Evolutionary conservation across 78 protist genomes (phyloP).

Genomic region (Trichosphaerium sp.): DNA sequence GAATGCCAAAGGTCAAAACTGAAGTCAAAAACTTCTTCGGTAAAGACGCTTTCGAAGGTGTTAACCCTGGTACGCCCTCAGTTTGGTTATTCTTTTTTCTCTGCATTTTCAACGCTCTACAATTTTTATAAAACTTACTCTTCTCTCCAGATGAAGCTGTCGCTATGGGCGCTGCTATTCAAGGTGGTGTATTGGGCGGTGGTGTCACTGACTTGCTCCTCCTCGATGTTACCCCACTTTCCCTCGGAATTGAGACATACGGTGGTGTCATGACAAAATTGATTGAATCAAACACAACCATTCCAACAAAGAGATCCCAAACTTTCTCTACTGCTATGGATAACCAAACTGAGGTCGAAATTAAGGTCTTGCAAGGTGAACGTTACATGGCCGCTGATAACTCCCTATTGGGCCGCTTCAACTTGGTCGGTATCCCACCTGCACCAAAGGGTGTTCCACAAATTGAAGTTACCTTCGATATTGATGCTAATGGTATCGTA

Average conservation of each 20-base stretch:
- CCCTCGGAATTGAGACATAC: conserved; percentile 93
- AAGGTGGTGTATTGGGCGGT: no score
- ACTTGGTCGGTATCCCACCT: conserved; percentile 74
- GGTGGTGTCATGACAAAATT: conserved; percentile 90
- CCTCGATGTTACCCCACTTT: conserved; percentile 89
- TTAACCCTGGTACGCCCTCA: no score
- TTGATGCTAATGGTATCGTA: conserved; percentile 82
- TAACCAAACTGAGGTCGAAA: conserved; percentile 60
- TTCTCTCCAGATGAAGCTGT: conserved; percentile 99
- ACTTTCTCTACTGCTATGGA: conserved; percentile 84
- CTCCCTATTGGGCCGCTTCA: conserved; percentile 75
- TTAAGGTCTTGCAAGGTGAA: conserved; percentile 84
- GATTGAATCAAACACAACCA: conserved; percentile 81
- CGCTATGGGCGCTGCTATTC: conserved; percentile 99
- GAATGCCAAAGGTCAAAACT: conserved; percentile 93
- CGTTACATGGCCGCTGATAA: conserved; percentile 70
- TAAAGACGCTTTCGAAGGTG: conserved; percentile 85
- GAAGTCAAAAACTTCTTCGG: conserved; percentile 70
- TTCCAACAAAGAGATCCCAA: conserved; percentile 81
- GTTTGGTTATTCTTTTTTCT: no score
- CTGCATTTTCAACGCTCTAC: background rate
- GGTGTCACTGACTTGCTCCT: conserved; percentile 66
- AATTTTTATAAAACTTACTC: background rate
- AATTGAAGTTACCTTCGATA: conserved; percentile 77
- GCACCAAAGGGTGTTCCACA: conserved; percentile 83